Percentiles rank a stretch among this genome's conserved stretches.
Conservation (phyloP, 768 basidiomycete genomes). For the Suillus discolor region DNA sequence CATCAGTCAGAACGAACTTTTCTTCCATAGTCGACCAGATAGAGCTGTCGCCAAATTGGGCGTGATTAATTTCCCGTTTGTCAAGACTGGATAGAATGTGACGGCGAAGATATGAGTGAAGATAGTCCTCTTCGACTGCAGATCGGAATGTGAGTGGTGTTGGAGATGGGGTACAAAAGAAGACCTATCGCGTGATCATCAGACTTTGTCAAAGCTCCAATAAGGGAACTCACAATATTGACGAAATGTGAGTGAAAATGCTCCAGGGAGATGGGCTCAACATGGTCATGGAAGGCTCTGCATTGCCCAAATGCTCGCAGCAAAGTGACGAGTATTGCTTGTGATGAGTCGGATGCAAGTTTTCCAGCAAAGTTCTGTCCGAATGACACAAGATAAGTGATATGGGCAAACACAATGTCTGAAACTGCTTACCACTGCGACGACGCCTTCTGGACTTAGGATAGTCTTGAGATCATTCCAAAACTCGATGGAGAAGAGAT, state of each 20-base stretch:
- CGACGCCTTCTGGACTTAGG: slow-evolving; percentile 69
- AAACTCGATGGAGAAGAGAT: slow-evolving; percentile 84
- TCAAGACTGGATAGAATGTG: slow-evolving; percentile 56
- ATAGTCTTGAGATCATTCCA: slow-evolving; percentile 70
- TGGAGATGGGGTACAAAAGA: slow-evolving; percentile 73
- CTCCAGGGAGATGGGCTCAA: slow-evolving; percentile 47
- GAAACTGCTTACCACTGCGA: slow-evolving; percentile 69
- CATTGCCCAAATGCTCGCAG: slow-evolving; percentile 74
- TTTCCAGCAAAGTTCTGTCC: slow-evolving; percentile 84
- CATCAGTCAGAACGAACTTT: slow-evolving; percentile 63
- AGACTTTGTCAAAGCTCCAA: not conserved
- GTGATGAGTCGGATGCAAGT: slow-evolving; percentile 60
- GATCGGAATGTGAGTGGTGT: slow-evolving; percentile 60
- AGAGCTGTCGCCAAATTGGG: slow-evolving; percentile 34
- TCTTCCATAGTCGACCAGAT: slow-evolving; percentile 36
- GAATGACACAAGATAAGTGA: slow-evolving; percentile 7
- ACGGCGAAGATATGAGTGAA: slow-evolving; percentile 67
- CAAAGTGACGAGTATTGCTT: slow-evolving; percentile 71
- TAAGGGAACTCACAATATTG: slow-evolving; percentile 63
- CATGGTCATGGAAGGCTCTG: slow-evolving; percentile 78
- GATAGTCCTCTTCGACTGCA: slow-evolving; percentile 57
- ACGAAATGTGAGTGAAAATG: slow-evolving; percentile 55
- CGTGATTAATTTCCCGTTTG: slow-evolving; percentile 55
- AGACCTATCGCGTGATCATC: slow-evolving; percentile 50
- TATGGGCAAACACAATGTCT: not conserved